Evolutionary conservation across 2,329 filamentous ascomycete species (phyloP).

Genomic region (Trichoderma pleuroti): DNA sequence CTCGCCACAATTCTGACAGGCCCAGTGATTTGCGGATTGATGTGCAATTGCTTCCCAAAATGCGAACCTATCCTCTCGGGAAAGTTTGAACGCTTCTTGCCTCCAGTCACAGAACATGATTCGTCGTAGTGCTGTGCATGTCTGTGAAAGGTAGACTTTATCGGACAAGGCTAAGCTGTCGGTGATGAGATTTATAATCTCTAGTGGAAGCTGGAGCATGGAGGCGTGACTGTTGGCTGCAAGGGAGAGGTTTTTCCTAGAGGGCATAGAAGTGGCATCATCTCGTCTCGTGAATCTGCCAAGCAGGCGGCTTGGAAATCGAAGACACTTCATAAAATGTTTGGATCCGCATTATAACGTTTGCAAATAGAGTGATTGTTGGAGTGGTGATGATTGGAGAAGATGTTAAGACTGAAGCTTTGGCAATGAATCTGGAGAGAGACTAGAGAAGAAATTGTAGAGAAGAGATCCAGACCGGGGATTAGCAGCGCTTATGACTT

Average conservation of each 20-base stretch:
- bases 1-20: not conserved
- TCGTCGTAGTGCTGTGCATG: not conserved
- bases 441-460: not conserved
- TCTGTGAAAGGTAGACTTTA: slow-evolving; percentile 5
- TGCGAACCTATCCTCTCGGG: not conserved
- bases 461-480: not conserved
- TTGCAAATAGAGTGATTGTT: not conserved
- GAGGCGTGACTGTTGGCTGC: not conserved
- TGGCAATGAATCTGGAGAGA: not conserved
- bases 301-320: not conserved
- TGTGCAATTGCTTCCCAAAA: slow-evolving; percentile 5
- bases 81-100: not conserved
- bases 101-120: not conserved
- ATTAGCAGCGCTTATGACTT: not conserved
- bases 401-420: not conserved
- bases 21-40: not conserved
- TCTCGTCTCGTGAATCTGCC: not conserved
- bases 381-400: not conserved
- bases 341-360: not conserved
- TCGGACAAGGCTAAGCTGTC: not conserved
- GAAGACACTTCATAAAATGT: not conserved
- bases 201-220: not conserved
- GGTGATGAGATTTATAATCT: not conserved
- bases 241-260: not conserved
- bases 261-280: not conserved